Percentiles rank a stretch among this genome's conserved stretches.
These are phyloP conservation scores for Aristolochia contorta DNA, from an alignment of 164 flowering plant genomes.

Conservation along the genomic window DNA sequence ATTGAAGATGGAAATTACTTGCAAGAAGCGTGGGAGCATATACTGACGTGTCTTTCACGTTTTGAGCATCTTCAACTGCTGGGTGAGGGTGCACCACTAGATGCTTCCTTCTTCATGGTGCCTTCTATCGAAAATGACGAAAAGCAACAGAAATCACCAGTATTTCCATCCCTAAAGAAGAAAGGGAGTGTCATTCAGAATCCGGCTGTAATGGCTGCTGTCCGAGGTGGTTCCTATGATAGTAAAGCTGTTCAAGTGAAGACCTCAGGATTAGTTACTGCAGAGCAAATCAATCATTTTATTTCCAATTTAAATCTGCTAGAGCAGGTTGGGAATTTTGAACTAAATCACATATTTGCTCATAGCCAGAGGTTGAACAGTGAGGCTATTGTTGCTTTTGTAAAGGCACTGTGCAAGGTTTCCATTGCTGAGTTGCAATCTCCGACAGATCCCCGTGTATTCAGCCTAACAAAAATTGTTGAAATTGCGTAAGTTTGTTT, in stretches of 20 bases:
- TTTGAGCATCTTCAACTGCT: slow-evolving; percentile 91
- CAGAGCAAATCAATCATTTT: slow-evolving; percentile 81
- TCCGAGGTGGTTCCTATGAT: slow-evolving; percentile 98
- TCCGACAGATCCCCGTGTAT: slow-evolving; percentile 96
- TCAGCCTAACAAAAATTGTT: slow-evolving; percentile 94
- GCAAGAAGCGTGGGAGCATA: slow-evolving; percentile 98
- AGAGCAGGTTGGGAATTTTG: slow-evolving; percentile 91
- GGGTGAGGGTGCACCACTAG: slow-evolving; percentile 98
- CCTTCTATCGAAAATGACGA: slow-evolving; percentile 67
- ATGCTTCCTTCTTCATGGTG: slow-evolving; percentile 65
- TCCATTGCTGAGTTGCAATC: slow-evolving; percentile 93
- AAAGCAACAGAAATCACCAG: slow-evolving; percentile 36
- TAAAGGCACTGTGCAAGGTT: slow-evolving; percentile 91
- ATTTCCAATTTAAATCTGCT: slow-evolving; percentile 88
- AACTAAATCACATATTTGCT: slow-evolving; percentile 94
- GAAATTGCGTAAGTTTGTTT: slow-evolving; percentile 82
- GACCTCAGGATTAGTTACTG: slow-evolving; percentile 53
- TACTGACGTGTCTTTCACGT: slow-evolving; percentile 88
- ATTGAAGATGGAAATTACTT: slow-evolving; percentile 93
- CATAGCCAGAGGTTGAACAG: slow-evolving; percentile 95
- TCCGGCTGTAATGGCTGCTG: slow-evolving; percentile 87
- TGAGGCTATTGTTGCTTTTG: slow-evolving; percentile 95
- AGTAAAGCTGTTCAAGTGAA: slow-evolving; percentile 55
- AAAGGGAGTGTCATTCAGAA: slow-evolving; percentile 75
- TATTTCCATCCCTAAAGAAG: slow-evolving; percentile 56